Base-by-base conservation (phyloP, 192 early-diverging fungal genomes). In the Coemansia sp. region DNA sequence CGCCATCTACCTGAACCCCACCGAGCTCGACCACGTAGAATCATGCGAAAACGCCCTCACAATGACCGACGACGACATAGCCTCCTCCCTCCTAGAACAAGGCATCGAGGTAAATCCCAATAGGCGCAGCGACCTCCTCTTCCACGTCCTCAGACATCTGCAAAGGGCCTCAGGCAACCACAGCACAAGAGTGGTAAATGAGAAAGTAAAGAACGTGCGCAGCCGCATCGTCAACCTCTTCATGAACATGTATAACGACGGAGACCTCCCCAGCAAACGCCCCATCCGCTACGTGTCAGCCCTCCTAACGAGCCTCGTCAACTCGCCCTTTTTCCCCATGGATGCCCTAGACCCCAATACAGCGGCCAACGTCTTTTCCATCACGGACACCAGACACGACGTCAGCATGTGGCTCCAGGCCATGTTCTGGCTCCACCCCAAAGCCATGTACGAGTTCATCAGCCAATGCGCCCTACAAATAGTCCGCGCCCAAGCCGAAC, bases 161-260 rank as follows among this genome's bases (percentile, higher is more conserved):
- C 79, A 81, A 62, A 21, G 48, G 4, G 67, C 74, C 0, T 81
- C 79, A 17, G 79, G 74, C 1, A 50, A 70, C 51, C 71, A 70
- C 33, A 59, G 34, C 3, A 66, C 75, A 0, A 45, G 79, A 0
- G 79, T 73, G 7, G 79, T 81, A 2, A 81, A 73, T 33, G 79
- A 81, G 41, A 81, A 81, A 54, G 71, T 67, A n/a, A 81, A 81
- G 37, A 81, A 81, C 39, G 74, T 69, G 34, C 70, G 79, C 7
- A 73, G 74, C 39, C 74, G 79, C 17, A 77, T 81, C 7, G 40
- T 77, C 48, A 76, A 76, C 62, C 50, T 64, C 53, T 81, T 81
- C 48, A 73, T 73, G 57, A 70, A 64, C 14, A 81, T 81, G 79
- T 68, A 63, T 42, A 51, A 45, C 6, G 62, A 68, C 3, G 79